Percentiles rank a stretch among this genome's conserved stretches.
Conservation (phyloP, 495 filamentous ascomycete genomes). For the Opeltia flavorubescens region DNA sequence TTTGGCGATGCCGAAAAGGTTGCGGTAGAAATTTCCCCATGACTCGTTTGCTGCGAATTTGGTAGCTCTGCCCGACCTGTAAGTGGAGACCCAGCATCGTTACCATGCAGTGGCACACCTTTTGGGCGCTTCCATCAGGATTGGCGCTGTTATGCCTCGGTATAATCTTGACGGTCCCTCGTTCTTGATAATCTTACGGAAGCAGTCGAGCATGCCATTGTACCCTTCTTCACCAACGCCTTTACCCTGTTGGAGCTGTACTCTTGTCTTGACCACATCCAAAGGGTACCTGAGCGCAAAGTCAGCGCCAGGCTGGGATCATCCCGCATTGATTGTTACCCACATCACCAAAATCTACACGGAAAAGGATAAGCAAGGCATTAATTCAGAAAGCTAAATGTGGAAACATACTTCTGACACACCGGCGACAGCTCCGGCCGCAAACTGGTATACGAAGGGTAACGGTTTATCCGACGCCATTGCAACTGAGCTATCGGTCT, state of each 20-base stretch:
- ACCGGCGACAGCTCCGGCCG: conserved; percentile 78
- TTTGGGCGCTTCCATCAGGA: conserved; percentile 98
- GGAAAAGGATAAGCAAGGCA: conserved; percentile 20
- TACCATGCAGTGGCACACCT: conserved; percentile 25
- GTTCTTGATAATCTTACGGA: conserved; percentile 85
- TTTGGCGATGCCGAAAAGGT: conserved; percentile 63
- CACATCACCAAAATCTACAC: conserved; percentile 77
- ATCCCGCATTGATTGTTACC: conserved; percentile 10
- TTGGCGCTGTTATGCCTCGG: conserved; percentile 88
- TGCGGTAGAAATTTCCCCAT: conserved; percentile 87
- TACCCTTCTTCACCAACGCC: conserved; percentile 60
- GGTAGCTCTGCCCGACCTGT: conserved; percentile 48
- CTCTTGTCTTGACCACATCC: conserved; percentile 95
- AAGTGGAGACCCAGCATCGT: too few relatives aligned
- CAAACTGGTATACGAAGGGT: conserved; percentile 76
- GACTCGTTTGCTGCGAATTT: conserved; percentile 98
- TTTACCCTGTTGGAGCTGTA: conserved; percentile 79
- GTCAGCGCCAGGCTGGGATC: neutral
- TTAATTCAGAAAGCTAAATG: conserved; percentile 11
- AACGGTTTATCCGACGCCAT: conserved; percentile 61
- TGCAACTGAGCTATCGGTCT: conserved; percentile 15
- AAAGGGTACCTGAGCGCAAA: conserved; percentile 68
- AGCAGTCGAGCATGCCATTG: conserved; percentile 95
- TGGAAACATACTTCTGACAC: conserved; percentile 64
- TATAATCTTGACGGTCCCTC: conserved; percentile 88